Evolutionary conservation across 2,329 filamentous ascomycete genomes (phyloP).

Genomic region (Penicillium sp.): DNA sequence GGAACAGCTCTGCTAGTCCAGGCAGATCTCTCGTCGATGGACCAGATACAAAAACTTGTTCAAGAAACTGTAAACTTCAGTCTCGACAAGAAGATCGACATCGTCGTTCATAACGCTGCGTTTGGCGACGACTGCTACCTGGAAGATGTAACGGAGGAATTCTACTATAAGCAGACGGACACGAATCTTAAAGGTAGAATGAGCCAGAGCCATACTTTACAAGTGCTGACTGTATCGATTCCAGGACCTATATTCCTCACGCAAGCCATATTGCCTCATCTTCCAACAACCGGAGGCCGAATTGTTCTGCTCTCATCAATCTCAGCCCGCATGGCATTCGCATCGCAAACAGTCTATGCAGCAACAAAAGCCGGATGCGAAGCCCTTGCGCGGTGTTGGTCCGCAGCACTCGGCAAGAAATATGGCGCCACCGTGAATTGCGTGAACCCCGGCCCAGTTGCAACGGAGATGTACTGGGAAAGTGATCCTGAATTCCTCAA

Average conservation of each 20-base stretch:
- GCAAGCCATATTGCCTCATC: constrained; percentile 26
- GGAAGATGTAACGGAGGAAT: too few relatives aligned
- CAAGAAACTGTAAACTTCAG: constrained; percentile 16
- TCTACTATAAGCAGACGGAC: too few relatives aligned
- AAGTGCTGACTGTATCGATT: constrained; percentile 20
- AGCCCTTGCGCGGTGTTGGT: constrained; percentile 58
- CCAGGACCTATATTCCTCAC: constrained; percentile 28
- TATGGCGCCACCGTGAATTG: constrained; percentile 52
- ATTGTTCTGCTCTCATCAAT: constrained; percentile 57
- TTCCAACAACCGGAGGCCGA: constrained; percentile 35
- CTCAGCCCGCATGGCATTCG: constrained; percentile 52
- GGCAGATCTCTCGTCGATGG: constrained; percentile 14
- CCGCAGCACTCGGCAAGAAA: constrained; percentile 52
- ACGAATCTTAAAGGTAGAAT: too few relatives aligned
- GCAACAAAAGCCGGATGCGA: constrained; percentile 58
- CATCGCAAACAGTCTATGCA: constrained; percentile 55
- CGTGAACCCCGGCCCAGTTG: constrained; percentile 56
- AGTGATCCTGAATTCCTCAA: constrained; percentile 26
- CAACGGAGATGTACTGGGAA: constrained; percentile 28
- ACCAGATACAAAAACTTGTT: constrained; percentile 14
- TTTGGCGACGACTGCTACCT: too few relatives aligned
- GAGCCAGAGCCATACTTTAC: too few relatives aligned
- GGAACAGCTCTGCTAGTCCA: constrained; percentile 14
- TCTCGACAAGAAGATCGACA: constrained; percentile 17
- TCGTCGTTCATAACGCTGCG: constrained; percentile 16